phyloP scores from a whole-genome alignment of 2,329 filamentous ascomycete species.

The Seiridium unicorne region DNA sequence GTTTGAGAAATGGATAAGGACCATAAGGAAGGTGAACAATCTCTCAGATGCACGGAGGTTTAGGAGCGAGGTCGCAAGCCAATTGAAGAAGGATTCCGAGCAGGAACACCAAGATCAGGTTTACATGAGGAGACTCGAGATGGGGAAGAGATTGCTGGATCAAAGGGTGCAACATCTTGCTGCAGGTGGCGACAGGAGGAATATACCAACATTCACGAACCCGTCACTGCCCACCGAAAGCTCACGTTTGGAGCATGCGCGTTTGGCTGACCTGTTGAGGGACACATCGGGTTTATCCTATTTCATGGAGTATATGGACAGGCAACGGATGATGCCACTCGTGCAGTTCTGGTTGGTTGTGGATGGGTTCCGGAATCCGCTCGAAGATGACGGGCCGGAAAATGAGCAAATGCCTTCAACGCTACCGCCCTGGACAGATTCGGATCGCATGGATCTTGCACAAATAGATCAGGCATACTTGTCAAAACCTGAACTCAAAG shows the following conservation, averaged over 20 bases:
- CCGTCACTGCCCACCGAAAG: conserved; percentile 33
- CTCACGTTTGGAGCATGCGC: conserved; percentile 71
- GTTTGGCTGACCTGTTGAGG: conserved; percentile 81
- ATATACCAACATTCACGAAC: conserved; percentile 26
- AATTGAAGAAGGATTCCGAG: conserved; percentile 80
- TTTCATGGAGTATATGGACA: conserved; percentile 99
- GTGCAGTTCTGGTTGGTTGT: conserved; percentile 99
- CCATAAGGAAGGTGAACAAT: conserved; percentile 84
- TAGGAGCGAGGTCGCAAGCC: conserved; percentile 86
- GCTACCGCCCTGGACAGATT: conserved; percentile 71
- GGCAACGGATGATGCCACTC: conserved; percentile 78
- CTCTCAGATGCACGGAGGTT: conserved; percentile 91
- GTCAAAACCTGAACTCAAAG: conserved; percentile 75
- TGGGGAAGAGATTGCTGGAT: conserved; percentile 85
- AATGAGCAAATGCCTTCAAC: conserved; percentile 60
- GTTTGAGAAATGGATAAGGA: conserved; percentile 91
- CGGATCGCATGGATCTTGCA: conserved; percentile 82
- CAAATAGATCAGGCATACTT: conserved; percentile 93
- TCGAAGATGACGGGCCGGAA: conserved; percentile 80
- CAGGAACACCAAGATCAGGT: conserved; percentile 78
- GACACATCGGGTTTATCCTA: conserved; percentile 91
- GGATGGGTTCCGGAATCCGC: conserved; percentile 89
- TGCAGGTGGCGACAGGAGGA: conserved; percentile 55
- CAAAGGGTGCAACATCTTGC: conserved; percentile 83
- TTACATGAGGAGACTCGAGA: conserved; percentile 86